Evolutionary conservation across 2,329 filamentous ascomycete species (phyloP), one percentile per base, ranked within the genome.

Genomic region (Hortaea sp.): DNA sequence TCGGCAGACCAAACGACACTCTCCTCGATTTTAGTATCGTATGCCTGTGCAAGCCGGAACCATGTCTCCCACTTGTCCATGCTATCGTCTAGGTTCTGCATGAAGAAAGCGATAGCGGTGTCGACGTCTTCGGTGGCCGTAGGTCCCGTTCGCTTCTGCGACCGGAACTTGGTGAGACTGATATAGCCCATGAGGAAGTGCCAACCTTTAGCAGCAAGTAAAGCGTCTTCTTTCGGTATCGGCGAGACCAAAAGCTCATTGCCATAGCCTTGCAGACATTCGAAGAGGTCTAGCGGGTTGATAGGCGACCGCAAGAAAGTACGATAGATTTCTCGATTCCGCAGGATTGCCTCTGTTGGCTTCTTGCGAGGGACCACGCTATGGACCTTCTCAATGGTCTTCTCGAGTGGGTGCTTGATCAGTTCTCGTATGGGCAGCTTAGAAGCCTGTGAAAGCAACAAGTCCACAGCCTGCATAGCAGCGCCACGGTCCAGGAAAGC

Each of bases 311-410:
- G 90, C 42, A 97, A 72, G 58, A 85, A 92, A 29, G 85, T 78
- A 4, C 81, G 84, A 46, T 92, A 82, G 52, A 94, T 82, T 45
- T 88, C 83, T 46, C 87, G 76, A 64, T 98, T 98, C 63, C 92
- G 84, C n/a, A 83, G 76, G 66, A 94, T 82, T 50, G 88, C 81
- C 5, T 86, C 79, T 1, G 83, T 84, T 9, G 83, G 79, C 63
- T 89, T 95, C 29, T 84, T 79, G 12, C 71, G 67, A 1, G 87
- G 88, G 45, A 97, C 83, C 5, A 86, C 83, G 54, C 87, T 82
- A 62, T 97, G 89, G 67, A 98, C 87, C 55, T 89, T 88, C 49
- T 98, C 92, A 48, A 98, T 92, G 0, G 88, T 88, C 11, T 76
- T 79, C 63, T 90, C 94, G 45, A 98, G 72, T 46, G 97, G 88